These are phyloP conservation scores for Periconia macrospinosa DNA, from an alignment of 2,329 filamentous ascomycete genomes.

Conservation along the genomic window DNA sequence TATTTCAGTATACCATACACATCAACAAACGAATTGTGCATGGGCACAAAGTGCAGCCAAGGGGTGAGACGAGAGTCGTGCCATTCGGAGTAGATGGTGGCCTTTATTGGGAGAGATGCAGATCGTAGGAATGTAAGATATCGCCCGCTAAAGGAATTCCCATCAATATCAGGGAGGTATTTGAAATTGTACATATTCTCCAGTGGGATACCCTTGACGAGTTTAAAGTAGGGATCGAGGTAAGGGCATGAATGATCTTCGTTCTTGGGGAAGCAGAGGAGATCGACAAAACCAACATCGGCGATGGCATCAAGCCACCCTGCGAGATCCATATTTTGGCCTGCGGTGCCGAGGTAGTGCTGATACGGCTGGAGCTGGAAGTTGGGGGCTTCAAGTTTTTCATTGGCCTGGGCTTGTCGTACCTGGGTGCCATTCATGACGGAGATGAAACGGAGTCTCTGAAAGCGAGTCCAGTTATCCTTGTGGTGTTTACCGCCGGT, in stretches of 20 bases:
- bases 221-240: conserved; percentile 44
- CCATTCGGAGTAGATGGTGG: conserved; percentile 79
- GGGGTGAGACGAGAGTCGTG: conserved; percentile 69
- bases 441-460: conserved; percentile 73
- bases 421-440: conserved; percentile 71
- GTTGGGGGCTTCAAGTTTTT: conserved; percentile 37
- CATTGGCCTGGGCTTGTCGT: conserved; percentile 47
- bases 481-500: conserved; percentile 51
- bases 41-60: conserved; percentile 83
- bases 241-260: conserved; percentile 50
- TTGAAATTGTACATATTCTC: conserved; percentile 58
- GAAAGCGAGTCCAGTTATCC: conserved; percentile 71
- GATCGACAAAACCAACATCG: conserved; percentile 48
- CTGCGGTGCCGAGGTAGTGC: conserved; percentile 42
- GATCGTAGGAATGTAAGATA: conserved; percentile 63
- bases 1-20: conserved; percentile 74
- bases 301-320: conserved; percentile 45
- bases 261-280: conserved; percentile 43
- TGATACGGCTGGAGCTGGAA: conserved; percentile 42
- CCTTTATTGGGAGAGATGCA: conserved; percentile 73
- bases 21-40: conserved; percentile 73
- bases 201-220: conserved; percentile 39
- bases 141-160: conserved; percentile 54
- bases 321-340: conserved; percentile 33
- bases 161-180: conserved; percentile 76